phyloP scores from a whole-genome alignment of 2,329 filamentous ascomycete genomes.

The Apiospora phragmitis region DNA sequence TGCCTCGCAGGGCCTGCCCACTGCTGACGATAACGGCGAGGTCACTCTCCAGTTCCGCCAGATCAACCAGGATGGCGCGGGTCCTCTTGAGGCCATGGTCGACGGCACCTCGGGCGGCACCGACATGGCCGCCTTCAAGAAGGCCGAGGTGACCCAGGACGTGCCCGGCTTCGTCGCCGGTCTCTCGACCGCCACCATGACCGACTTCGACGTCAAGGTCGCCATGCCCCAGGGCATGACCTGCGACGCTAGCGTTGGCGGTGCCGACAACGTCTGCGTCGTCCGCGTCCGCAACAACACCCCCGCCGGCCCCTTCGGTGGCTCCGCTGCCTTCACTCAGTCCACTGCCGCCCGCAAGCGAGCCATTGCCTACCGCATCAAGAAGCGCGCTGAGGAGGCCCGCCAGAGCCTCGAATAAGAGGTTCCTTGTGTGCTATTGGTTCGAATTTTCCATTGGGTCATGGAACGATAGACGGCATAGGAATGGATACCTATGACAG shows the following conservation, averaged over 20 bases:
- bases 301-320: constrained; percentile 65
- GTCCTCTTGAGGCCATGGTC: constrained; percentile 60
- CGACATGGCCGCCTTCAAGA: constrained; percentile 59
- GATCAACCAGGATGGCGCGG: constrained; percentile 72
- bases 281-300: constrained; percentile 64
- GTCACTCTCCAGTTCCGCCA: constrained; percentile 67
- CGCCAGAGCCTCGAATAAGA: constrained; percentile 13
- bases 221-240: constrained; percentile 69
- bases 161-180: constrained; percentile 62
- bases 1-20: constrained; percentile 57
- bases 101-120: constrained; percentile 65
- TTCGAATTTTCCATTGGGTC: not conserved
- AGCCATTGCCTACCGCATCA: constrained; percentile 54
- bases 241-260: constrained; percentile 59
- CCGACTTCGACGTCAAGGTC: constrained; percentile 64
- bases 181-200: constrained; percentile 58
- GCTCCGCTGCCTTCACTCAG: constrained; percentile 66
- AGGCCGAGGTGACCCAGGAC: constrained; percentile 58
- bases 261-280: constrained; percentile 63
- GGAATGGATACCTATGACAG: not conserved
- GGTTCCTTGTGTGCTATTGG: not conserved
- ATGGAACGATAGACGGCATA: not conserved
- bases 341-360: constrained; percentile 58
- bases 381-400: constrained; percentile 32
- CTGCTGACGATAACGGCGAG: constrained; percentile 58